phyloP scores from a whole-genome alignment of 1,284 basidiomycete genomes.

The Waitea zeae region DNA sequence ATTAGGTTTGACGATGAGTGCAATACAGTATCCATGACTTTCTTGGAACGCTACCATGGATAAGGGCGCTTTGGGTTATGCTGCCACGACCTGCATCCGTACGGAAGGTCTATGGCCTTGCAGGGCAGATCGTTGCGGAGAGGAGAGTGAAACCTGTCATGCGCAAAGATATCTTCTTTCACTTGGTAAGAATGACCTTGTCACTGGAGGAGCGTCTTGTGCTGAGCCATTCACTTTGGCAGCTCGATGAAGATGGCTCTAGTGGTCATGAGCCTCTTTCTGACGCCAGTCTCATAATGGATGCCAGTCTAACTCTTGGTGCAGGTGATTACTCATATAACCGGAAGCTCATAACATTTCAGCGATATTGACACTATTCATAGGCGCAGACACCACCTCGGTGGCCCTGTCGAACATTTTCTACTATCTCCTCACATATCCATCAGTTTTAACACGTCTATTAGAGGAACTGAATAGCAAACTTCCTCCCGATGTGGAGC shows the following conservation, averaged over 20 bases:
- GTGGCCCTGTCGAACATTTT: background rate
- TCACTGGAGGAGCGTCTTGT: background rate
- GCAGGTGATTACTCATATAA: slow-evolving; percentile 10
- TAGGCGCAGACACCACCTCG: slow-evolving; percentile 3
- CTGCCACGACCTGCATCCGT: background rate
- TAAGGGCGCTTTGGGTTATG: background rate
- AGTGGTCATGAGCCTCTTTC: slow-evolving; percentile 8
- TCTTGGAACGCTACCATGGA: background rate
- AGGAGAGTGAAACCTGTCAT: background rate
- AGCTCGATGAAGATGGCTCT: slow-evolving; percentile 21
- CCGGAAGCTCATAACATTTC: too few relatives aligned
- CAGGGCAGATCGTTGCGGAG: background rate
- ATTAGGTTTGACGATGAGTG: background rate
- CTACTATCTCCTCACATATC: slow-evolving; percentile 2
- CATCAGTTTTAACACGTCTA: background rate
- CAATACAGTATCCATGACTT: background rate
- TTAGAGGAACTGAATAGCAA: background rate
- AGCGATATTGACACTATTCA: background rate
- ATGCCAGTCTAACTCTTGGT: slow-evolving; percentile 10
- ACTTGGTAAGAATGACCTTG: background rate
- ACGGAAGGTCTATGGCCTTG: background rate
- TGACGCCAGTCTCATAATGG: slow-evolving; percentile 5
- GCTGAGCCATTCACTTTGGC: too few relatives aligned
- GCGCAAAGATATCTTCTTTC: background rate
- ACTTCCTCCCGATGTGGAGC: background rate